A percentile compares a stretch with the other conserved stretches of the same genome.
Evolutionary conservation across 2,329 filamentous ascomycete species (phyloP).

Genomic region (Apiospora aurea): DNA sequence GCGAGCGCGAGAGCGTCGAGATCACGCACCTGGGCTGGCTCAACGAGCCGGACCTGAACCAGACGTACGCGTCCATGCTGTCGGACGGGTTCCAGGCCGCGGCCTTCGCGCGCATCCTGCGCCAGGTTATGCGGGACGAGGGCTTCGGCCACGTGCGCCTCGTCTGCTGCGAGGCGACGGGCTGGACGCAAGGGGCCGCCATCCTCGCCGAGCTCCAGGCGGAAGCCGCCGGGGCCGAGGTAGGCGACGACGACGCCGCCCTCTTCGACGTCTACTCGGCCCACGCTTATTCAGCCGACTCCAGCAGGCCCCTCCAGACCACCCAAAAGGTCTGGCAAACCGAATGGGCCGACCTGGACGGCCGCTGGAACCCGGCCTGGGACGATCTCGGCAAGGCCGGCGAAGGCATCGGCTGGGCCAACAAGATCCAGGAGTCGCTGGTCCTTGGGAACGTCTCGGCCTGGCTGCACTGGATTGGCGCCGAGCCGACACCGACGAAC

Average conservation of each 20-base stretch:
- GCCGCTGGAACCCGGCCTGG: conserved; percentile 48
- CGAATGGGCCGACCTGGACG: conserved; percentile 52
- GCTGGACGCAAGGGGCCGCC: conserved; percentile 37
- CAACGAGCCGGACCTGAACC: conserved; percentile 39
- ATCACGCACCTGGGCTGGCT: conserved; percentile 38
- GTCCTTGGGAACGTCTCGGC: conserved; percentile 51
- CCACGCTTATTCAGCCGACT: conserved; percentile 50
- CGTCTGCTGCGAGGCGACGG: conserved; percentile 51
- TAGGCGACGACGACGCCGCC: conserved; percentile 34
- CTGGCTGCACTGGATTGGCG: conserved; percentile 50
- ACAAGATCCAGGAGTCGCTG: conserved; percentile 52
- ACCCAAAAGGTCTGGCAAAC: conserved; percentile 53
- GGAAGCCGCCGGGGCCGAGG: conserved; percentile 37
- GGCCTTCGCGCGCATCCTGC: conserved; percentile 58
- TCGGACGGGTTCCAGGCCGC: conserved; percentile 54
- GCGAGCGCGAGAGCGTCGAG: conserved; percentile 41
- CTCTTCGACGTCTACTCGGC: conserved; percentile 48
- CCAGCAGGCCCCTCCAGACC: conserved; percentile 39
- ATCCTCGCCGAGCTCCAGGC: conserved; percentile 29
- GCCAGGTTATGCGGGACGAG: conserved; percentile 45
- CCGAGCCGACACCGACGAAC: conserved; percentile 33
- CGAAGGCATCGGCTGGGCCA: conserved; percentile 57
- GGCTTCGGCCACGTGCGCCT: conserved; percentile 38
- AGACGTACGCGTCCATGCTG: conserved; percentile 54
- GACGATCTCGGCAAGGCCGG: conserved; percentile 48